These are phyloP conservation scores for Samsoniella hepiali DNA, from an alignment of 2,329 filamentous ascomycete genomes.

Conservation along the genomic window DNA sequence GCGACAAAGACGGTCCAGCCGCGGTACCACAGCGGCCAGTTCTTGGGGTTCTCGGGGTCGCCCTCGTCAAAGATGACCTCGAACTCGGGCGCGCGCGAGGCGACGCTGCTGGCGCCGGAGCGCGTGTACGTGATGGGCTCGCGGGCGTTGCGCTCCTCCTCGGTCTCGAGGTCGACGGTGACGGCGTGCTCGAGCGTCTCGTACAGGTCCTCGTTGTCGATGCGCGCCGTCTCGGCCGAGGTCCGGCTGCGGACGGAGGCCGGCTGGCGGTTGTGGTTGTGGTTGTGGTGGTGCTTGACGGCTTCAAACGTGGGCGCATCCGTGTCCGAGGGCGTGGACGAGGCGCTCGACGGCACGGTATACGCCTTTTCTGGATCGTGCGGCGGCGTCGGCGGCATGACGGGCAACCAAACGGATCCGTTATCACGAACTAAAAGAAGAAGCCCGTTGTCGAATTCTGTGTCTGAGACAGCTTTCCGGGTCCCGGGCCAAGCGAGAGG, in stretches of 20 bases:
- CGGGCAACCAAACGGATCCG: background rate
- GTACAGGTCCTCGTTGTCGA: slow-evolving; percentile 26
- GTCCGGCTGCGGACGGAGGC: slow-evolving; percentile 12
- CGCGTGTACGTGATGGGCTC: slow-evolving; percentile 46
- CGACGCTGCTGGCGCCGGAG: slow-evolving; percentile 37
- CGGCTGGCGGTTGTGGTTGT: background rate
- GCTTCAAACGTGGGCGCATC: slow-evolving; percentile 3
- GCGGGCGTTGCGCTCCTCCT: slow-evolving; percentile 37
- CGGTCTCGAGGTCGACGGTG: slow-evolving; percentile 34
- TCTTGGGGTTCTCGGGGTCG: slow-evolving; percentile 62
- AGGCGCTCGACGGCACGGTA: background rate
- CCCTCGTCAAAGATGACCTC: slow-evolving; percentile 69
- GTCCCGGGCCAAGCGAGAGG: background rate
- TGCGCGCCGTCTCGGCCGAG: slow-evolving; percentile 17
- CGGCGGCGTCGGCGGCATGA: slow-evolving; percentile 1
- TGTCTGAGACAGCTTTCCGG: slow-evolving; percentile 7
- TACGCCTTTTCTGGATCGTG: slow-evolving; percentile 14
- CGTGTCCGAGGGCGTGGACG: background rate
- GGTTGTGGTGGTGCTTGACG: background rate
- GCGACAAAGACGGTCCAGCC: slow-evolving; percentile 43
- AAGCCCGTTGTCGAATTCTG: background rate
- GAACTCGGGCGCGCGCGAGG: slow-evolving; percentile 54
- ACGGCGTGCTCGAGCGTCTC: slow-evolving; percentile 34
- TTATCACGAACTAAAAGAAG: background rate
- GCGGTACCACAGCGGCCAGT: slow-evolving; percentile 58